Percentiles rank a stretch among this genome's conserved stretches.
phyloP scores from a whole-genome alignment of 1,284 basidiomycete species.

The Ganoderma multipileum region DNA sequence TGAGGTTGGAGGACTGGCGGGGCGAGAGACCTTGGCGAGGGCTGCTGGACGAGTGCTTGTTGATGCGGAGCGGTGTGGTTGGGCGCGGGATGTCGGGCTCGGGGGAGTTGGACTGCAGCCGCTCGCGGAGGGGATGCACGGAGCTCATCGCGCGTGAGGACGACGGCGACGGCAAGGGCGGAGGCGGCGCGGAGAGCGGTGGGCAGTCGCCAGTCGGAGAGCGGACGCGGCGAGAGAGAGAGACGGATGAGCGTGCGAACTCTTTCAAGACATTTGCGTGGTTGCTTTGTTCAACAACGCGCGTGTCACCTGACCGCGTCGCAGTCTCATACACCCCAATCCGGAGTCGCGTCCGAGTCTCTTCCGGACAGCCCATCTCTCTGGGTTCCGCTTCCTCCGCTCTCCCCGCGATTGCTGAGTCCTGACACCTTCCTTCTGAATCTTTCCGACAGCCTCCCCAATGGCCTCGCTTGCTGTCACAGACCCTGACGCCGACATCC shows the following conservation, averaged over 20 bases:
- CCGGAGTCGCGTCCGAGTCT: neutral
- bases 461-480: neutral
- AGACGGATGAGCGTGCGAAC: constrained; percentile 29
- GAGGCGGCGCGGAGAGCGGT: neutral
- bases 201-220: neutral
- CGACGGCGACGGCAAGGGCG: constrained; percentile 22
- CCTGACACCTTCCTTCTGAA: neutral
- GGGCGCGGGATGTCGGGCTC: constrained; percentile 48
- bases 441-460: neutral
- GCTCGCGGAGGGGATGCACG: constrained; percentile 56
- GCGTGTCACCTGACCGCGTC: constrained; percentile 32
- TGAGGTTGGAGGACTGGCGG: constrained; percentile 33
- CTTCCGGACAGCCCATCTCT: neutral
- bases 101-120: constrained; percentile 66
- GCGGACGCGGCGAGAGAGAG: neutral
- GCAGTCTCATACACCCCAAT: neutral
- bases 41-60: constrained; percentile 60
- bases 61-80: constrained; percentile 69
- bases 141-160: constrained; percentile 38
- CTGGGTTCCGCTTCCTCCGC: neutral
- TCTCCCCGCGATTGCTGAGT: neutral
- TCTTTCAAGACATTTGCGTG: neutral
- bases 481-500: neutral
- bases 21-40: constrained; percentile 60
- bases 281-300: constrained; percentile 30